phyloP scores from a whole-genome alignment of 768 basidiomycete genomes.

The Mycena haematopus region DNA sequence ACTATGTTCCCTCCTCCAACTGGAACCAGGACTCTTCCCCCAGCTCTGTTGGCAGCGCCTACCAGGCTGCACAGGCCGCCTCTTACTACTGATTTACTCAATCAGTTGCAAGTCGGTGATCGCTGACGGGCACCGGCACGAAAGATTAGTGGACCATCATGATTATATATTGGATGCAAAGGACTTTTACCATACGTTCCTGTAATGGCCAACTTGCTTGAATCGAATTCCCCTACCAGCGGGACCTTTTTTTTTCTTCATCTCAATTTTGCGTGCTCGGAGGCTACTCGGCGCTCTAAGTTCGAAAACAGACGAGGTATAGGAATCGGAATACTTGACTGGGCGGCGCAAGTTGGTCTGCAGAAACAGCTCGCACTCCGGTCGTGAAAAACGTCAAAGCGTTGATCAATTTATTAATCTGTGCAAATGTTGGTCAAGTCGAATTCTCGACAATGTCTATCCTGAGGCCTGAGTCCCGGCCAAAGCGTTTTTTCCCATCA shows the following conservation, averaged over 20 bases:
- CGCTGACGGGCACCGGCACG: constrained; percentile 1
- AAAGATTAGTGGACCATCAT: constrained; percentile 3
- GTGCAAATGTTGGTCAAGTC: no score
- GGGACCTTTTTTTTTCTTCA: constrained; percentile 20
- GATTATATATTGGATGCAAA: constrained; percentile 16
- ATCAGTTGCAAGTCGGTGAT: background rate
- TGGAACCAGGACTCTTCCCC: constrained; percentile 41
- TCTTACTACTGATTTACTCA: constrained; percentile 21
- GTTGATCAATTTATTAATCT: no score
- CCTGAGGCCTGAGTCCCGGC: no score
- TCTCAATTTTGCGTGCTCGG: background rate
- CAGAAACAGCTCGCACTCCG: no score
- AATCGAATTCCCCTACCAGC: constrained; percentile 16
- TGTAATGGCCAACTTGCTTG: constrained; percentile 26
- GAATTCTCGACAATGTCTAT: no score
- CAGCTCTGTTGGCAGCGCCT: constrained; percentile 43
- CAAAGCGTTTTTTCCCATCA: background rate
- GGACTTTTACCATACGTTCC: constrained; percentile 21
- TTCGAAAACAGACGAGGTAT: no score
- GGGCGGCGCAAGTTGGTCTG: no score
- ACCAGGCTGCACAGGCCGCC: constrained; percentile 40
- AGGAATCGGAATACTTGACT: no score
- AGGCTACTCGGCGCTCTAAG: background rate
- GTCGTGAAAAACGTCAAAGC: no score
- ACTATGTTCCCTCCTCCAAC: constrained; percentile 48